Conservation (phyloP, 257 asterid species). For the Verbena officinalis region DNA sequence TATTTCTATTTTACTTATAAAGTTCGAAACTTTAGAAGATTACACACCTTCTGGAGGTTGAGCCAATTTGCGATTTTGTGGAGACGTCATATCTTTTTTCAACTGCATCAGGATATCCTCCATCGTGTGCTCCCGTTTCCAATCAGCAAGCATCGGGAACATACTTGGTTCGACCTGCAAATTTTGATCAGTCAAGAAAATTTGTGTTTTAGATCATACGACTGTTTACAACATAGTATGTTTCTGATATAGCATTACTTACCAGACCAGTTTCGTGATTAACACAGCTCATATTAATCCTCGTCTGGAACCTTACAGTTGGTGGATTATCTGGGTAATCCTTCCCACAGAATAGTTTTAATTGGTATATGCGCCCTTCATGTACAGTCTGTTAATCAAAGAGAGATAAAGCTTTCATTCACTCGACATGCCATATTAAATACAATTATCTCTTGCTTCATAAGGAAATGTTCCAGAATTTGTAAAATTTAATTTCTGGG, state of each 20-base stretch:
- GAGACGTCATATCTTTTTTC: slow-evolving; percentile 83
- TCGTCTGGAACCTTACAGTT: slow-evolving; percentile 69
- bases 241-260: slow-evolving; percentile 25
- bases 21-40: not conserved
- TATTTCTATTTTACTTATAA: slow-evolving; percentile 5
- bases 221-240: not conserved
- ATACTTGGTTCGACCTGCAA: slow-evolving; percentile 69
- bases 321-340: slow-evolving; percentile 84
- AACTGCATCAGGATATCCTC: slow-evolving; percentile 74
- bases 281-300: slow-evolving; percentile 81
- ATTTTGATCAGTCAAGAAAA: slow-evolving; percentile 15
- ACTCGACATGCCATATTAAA: not conserved
- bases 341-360: slow-evolving; percentile 76
- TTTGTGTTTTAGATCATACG: not conserved
- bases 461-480: not conserved
- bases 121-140: slow-evolving; percentile 88
- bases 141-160: slow-evolving; percentile 77
- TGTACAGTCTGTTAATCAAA: slow-evolving; percentile 63
- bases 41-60: slow-evolving; percentile 74
- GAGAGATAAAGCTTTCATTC: slow-evolving; percentile 16
- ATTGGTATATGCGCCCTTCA: slow-evolving; percentile 81
- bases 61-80: slow-evolving; percentile 77
- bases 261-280: slow-evolving; percentile 73
- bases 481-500: slow-evolving; percentile 2
- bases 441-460: not conserved